Evolutionary conservation across 2,329 filamentous ascomycete species (phyloP).

Genomic region (Colletotrichum sp.): DNA sequence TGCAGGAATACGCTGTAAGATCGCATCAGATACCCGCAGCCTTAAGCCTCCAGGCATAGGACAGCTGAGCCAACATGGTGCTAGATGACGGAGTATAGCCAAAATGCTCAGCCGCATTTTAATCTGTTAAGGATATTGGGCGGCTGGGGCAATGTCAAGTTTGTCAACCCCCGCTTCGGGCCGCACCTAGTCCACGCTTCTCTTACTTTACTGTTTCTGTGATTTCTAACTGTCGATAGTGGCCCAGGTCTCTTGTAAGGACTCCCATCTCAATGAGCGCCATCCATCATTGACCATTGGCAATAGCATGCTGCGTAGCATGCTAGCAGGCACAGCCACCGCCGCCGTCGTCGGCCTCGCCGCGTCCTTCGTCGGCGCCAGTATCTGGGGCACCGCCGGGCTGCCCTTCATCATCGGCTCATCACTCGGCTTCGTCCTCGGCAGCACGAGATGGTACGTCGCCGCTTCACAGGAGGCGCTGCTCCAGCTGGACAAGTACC

Average conservation of each 20-base stretch:
- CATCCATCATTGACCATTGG: rapidly evolving
- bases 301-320: conserved; percentile 28
- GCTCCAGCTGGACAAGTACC: conserved; percentile 25
- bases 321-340: conserved; percentile 24
- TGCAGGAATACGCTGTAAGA: conserved; percentile 2
- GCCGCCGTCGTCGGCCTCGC: conserved; percentile 22
- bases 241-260: neutral
- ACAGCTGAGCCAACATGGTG: neutral
- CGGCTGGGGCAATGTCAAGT: conserved; percentile 25
- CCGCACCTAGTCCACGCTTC: neutral
- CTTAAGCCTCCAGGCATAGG: neutral
- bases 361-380: conserved; percentile 19
- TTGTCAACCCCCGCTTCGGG: neutral
- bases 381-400: conserved; percentile 26
- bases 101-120: neutral
- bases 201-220: rapidly evolving
- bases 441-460: conserved; percentile 24
- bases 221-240: too few relatives aligned
- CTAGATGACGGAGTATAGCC: neutral
- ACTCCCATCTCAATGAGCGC: rapidly evolving
- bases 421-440: conserved; percentile 24
- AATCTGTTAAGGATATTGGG: conserved; percentile 21
- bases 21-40: neutral
- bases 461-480: conserved; percentile 21
- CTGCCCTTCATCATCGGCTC: conserved; percentile 26